Base-by-base conservation (phyloP, 495 filamentous ascomycete species). In the Tuber umbilicatum region DNA sequence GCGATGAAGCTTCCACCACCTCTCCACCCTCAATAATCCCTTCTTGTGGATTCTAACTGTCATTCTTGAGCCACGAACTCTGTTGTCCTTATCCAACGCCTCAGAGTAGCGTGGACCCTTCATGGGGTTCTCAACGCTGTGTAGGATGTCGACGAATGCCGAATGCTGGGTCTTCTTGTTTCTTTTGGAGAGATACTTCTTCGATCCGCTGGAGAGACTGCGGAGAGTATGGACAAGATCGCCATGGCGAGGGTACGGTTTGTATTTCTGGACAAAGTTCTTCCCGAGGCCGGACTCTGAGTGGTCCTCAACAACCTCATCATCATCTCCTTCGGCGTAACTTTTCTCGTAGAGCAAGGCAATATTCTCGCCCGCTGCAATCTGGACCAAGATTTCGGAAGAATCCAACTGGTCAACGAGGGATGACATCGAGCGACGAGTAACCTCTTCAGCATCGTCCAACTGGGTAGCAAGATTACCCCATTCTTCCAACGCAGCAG, bases 321-420 rank as follows among this genome's bases (percentile, higher is more conserved):
- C 87, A 10, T 84, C 84, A 12, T 90, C 87, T 27, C 86, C 75
- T 88, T 87, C 78, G 86, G 89, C 86, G 85, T 92, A 89, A 81
- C 88, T 90, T 82, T 93, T 93, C 80, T 98, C 94, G 79, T 93
- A 96, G 1, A 97, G 86, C 1, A 97, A 85, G 3, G 94, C 94
- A 76, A 98, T 95, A 82, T 94, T 94, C 78, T 94, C 90, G 0
- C 93, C 95, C 1, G 95, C 93, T 2, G 92, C 89, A 71, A 95
- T 89, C 82, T 97, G 93, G 1, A 97, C 94, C 7, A 85, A 84
- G 0, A 91, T 85, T 73, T 94, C 91, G 43, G 86, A 85, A 80
- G 91, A 94, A 60, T 93, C 89, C 40, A 99, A 88, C 82, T 99
- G 95, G 68, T 97, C 94, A 42, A 93, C 90, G 80, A 98, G 93